These are phyloP conservation scores for Cyclotella atomus DNA, from an alignment of 108 stramenopile species.

Conservation along the genomic window DNA sequence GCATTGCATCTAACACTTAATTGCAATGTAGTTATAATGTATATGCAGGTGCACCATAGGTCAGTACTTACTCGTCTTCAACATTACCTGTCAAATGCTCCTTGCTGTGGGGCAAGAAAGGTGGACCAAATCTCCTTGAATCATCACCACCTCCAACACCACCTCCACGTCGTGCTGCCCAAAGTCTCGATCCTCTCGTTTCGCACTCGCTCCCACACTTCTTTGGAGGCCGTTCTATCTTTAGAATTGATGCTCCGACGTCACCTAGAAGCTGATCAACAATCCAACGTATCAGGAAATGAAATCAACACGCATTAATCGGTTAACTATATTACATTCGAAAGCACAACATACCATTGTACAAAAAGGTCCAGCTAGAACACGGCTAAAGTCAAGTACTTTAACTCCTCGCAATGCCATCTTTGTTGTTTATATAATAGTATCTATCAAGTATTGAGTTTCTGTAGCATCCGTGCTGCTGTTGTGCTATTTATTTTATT, in stretches of 20 bases:
- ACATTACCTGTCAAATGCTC: constrained; percentile 21
- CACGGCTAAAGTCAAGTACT: constrained; percentile 53
- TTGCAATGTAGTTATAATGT: too few species aligned
- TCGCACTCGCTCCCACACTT: constrained; percentile 3
- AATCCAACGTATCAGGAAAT: too few species aligned
- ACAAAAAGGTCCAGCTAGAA: constrained; percentile 59
- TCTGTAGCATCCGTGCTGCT: too few species aligned
- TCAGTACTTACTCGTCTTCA: constrained; percentile 14
- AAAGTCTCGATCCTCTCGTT: constrained; percentile 9
- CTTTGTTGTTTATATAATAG: background rate
- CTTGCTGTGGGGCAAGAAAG: constrained; percentile 29
- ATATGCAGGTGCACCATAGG: too few species aligned
- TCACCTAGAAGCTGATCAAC: constrained; percentile 37
- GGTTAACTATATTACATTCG: too few species aligned
- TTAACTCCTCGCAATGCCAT: constrained; percentile 49
- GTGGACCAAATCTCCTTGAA: constrained; percentile 56
- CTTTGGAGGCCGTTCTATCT: constrained; percentile 43
- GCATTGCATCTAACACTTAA: too few species aligned
- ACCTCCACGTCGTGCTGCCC: constrained; percentile 24
- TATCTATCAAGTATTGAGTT: too few species aligned
- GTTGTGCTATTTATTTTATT: background rate
- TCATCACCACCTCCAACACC: constrained; percentile 44
- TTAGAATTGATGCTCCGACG: constrained; percentile 46
- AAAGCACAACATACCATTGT: constrained; percentile 26
- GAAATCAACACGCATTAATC: background rate